Evolutionary conservation across 192 early-diverging fungal genomes (phyloP).

Genomic region (Phycomyces blakesleeanus): DNA sequence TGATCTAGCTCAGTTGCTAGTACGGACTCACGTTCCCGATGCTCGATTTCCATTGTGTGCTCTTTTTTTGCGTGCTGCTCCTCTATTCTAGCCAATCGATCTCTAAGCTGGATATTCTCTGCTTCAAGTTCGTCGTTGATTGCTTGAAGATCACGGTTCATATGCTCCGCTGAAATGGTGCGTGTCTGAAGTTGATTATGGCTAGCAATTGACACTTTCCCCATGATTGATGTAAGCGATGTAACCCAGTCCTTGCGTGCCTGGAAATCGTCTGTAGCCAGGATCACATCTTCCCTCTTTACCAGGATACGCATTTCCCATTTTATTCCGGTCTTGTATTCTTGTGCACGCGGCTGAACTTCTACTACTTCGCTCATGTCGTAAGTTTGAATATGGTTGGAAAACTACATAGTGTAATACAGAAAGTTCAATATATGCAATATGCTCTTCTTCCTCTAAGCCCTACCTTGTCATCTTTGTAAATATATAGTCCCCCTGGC

Average conservation of each 20-base stretch:
- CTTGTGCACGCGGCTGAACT: slow-evolving; percentile 40
- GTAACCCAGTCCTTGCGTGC: slow-evolving; percentile 47
- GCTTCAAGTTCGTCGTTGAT: slow-evolving; percentile 18
- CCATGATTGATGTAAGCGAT: slow-evolving; percentile 47
- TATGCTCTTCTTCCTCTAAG: background rate
- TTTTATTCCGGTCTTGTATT: slow-evolving; percentile 38
- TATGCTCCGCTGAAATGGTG: slow-evolving; percentile 26
- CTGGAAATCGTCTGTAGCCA: slow-evolving; percentile 43
- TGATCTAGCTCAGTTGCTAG: slow-evolving; percentile 24
- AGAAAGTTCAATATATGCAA: background rate
- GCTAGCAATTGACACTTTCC: slow-evolving; percentile 41
- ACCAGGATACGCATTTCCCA: slow-evolving; percentile 47
- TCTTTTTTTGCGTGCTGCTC: background rate
- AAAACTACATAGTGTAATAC: slow-evolving; percentile 18
- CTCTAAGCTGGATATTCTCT: slow-evolving; percentile 9
- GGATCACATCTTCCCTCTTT: slow-evolving; percentile 42
- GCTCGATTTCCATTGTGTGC: background rate
- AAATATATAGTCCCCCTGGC: slow-evolving; percentile 44
- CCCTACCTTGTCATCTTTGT: slow-evolving; percentile 51
- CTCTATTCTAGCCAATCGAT: slow-evolving; percentile 11
- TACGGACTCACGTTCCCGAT: slow-evolving; percentile 7
- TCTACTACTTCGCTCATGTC: slow-evolving; percentile 49
- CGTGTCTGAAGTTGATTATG: slow-evolving; percentile 42
- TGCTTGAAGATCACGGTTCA: slow-evolving; percentile 23
- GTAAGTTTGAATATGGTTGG: slow-evolving; percentile 41